These are phyloP conservation scores for Nannochloropsis gaditana DNA, from an alignment of 108 stramenopile species.

Conservation along the genomic window DNA sequence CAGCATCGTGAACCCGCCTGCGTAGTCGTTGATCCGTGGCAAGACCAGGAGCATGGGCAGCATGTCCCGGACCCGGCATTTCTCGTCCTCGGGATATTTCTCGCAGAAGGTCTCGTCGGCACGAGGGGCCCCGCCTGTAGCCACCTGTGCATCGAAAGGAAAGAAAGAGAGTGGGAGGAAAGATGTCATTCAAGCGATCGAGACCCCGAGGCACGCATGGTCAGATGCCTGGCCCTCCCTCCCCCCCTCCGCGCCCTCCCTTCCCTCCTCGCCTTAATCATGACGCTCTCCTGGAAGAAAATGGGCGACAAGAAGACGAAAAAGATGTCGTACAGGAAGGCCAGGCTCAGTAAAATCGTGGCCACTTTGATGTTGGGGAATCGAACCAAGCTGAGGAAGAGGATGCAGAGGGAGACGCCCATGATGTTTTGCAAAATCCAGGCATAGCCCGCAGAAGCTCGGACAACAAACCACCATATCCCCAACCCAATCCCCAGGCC, in stretches of 20 bases:
- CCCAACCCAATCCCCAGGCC: conserved; percentile 6
- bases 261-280: conserved; percentile 73
- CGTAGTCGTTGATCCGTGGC: conserved; percentile 70
- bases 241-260: neutral
- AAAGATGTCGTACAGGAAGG: conserved; percentile 84
- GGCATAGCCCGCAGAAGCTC: conserved; percentile 33
- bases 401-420: conserved; percentile 75
- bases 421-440: conserved; percentile 84
- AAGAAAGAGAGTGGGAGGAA: neutral
- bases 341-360: conserved; percentile 62
- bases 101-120: conserved; percentile 68
- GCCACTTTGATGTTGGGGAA: conserved; percentile 60
- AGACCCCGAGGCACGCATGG: neutral
- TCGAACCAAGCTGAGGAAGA: conserved; percentile 65
- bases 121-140: conserved; percentile 48
- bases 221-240: neutral
- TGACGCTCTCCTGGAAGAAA: conserved; percentile 68
- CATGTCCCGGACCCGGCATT: conserved; percentile 68
- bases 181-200: neutral
- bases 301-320: conserved; percentile 77
- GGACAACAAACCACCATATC: conserved; percentile 35
- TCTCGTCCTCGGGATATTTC: conserved; percentile 70
- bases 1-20: conserved; percentile 68
- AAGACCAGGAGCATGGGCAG: conserved; percentile 80
- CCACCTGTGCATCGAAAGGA: conserved; percentile 21